Percentiles rank a stretch among this genome's conserved stretches.
Evolutionary conservation across 192 early-diverging fungal species (phyloP).

Genomic region (Funneliformis mosseae): DNA sequence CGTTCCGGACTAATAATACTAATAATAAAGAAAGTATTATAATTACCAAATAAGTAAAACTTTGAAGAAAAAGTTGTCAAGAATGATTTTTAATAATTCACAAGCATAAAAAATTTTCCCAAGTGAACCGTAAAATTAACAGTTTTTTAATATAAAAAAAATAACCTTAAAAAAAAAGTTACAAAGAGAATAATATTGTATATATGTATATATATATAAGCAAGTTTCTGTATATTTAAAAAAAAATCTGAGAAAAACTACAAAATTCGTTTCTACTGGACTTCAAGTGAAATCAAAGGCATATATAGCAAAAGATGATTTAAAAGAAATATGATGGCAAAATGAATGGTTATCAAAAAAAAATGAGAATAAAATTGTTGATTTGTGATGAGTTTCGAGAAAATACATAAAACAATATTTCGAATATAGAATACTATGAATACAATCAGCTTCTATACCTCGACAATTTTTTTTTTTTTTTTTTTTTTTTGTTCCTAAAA

Average conservation of each 20-base stretch:
- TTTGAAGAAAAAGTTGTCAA: no score
- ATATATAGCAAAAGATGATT: background rate
- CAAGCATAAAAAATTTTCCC: background rate
- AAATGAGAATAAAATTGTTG: background rate
- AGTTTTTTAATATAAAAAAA: background rate
- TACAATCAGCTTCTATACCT: background rate
- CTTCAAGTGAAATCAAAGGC: background rate
- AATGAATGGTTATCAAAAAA: background rate
- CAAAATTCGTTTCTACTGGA: background rate
- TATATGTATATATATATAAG: background rate
- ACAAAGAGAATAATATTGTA: background rate
- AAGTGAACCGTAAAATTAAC: background rate
- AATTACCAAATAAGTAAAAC: no score
- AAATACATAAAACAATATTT: background rate
- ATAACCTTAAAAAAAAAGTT: background rate
- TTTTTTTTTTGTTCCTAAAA: background rate
- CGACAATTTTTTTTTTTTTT: background rate
- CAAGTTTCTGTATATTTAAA: background rate
- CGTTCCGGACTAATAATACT: no score
- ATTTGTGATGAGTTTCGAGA: no score
- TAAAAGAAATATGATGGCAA: background rate
- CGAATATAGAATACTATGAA: no score
- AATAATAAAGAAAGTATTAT: no score
- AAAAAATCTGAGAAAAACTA: background rate
- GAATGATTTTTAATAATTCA: no score